These are phyloP conservation scores for Primulina tabacum DNA, from an alignment of 257 asterid genomes.

Conservation along the genomic window DNA sequence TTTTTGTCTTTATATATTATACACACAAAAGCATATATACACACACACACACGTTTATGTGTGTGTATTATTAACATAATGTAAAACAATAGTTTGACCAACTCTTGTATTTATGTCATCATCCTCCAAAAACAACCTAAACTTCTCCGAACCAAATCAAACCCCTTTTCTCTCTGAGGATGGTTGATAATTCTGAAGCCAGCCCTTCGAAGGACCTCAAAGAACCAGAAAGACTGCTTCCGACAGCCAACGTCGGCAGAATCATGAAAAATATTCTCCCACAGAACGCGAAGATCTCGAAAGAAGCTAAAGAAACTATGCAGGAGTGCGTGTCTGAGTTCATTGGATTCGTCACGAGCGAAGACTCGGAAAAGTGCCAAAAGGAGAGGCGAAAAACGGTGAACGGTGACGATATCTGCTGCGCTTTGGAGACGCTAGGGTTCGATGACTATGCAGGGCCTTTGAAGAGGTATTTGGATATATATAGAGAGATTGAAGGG, in stretches of 20 bases:
- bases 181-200: conserved; percentile 37
- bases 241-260: conserved; percentile 76
- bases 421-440: conserved; percentile 56
- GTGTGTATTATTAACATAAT: neutral
- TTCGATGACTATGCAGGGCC: conserved; percentile 56
- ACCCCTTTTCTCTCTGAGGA: conserved; percentile 26
- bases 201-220: conserved; percentile 23
- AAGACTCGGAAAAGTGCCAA: conserved; percentile 71
- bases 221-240: conserved; percentile 53
- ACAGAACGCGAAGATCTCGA: conserved; percentile 62
- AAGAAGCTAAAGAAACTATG: conserved; percentile 76
- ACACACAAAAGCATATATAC: too few species aligned
- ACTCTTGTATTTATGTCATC: conserved; percentile 17
- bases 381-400: conserved; percentile 64
- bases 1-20: neutral
- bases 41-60: neutral
- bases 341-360: conserved; percentile 65
- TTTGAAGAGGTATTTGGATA: conserved; percentile 51
- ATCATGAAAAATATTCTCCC: conserved; percentile 72
- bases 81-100: conserved; percentile 18
- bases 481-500: conserved; percentile 58
- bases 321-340: conserved; percentile 80
- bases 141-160: conserved; percentile 14
- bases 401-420: conserved; percentile 67
- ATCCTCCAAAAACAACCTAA: conserved; percentile 26